Base-by-base conservation (phyloP, 2,329 filamentous ascomycete species). In the Gliomastix tumulicola region DNA sequence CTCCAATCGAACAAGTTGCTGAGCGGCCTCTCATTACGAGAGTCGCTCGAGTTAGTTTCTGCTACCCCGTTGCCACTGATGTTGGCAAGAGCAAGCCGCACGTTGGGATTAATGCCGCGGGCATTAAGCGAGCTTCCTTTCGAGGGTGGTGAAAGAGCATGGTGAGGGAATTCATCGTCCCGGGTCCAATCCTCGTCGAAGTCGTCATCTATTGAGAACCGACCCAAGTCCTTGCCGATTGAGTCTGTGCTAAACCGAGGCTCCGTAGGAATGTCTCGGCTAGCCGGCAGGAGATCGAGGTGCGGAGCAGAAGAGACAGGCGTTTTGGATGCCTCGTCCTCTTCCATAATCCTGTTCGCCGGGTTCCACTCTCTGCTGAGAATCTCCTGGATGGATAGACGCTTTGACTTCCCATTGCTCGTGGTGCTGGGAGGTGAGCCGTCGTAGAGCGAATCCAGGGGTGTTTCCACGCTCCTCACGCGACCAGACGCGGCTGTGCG, bases 1-100 rank as follows among this genome's bases (percentile, higher is more conserved):
- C 80, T 79, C 83, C 83, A 88, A 55, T 89, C 84, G 48, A 89
- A 89, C 4, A 89, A 65, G 46, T 74, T 88, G 55, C 82, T 84
- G 42, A 74, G 64, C 3, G 74, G 74, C 12, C 76, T 67, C 36
- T 80, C 74, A 30, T 47, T 41, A 6, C 32, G 40, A 16, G 40
- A 35, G 23, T 48, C 48, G 13, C 50, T 48, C 11, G 39, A 32
- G 16, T 30, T 21, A 8, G 20, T 39, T 19, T 66, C 62, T 10
- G 53, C 49, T 30, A 55, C 56, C 13, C 56, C 56, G 43, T 70
- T 73, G 30, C 69, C 68, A 34, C 66, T 75, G 32, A 76, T 65
- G 40, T 57, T 68, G 30, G 66, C 64, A 36, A 80, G 61, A n/a
- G 73, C 74, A 21, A 69, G 60, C 36, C 74, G 68, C 25, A 74